Conservation (phyloP, 139 green algal genomes). For the Asterochloris erici region DNA sequence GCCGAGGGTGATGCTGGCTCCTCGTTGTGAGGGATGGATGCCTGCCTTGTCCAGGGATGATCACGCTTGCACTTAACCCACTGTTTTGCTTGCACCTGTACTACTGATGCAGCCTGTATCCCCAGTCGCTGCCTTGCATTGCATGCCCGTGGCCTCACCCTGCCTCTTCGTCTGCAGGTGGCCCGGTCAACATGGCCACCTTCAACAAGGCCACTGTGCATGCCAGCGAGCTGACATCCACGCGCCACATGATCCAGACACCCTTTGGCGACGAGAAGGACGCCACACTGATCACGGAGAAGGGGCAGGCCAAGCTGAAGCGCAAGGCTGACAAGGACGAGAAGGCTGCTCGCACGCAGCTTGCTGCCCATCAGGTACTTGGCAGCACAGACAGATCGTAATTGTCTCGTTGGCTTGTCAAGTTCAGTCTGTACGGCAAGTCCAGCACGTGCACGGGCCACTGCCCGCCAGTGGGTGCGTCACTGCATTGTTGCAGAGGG, state of each 20-base stretch:
- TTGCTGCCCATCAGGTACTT: conserved; percentile 37
- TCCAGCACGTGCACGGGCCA: too few relatives aligned
- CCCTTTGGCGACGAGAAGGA: conserved; percentile 31
- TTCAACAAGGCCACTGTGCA: conserved; percentile 31
- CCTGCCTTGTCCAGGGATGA: too few relatives aligned
- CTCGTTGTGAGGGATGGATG: too few relatives aligned
- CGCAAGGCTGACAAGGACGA: conserved; percentile 56
- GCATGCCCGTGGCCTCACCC: not conserved
- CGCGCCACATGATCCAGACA: conserved; percentile 41
- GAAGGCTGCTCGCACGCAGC: conserved; percentile 39
- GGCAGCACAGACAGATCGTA: too few relatives aligned
- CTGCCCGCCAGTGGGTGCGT: too few relatives aligned
- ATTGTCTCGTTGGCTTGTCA: too few relatives aligned
- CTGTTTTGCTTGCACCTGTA: not conserved
- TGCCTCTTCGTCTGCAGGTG: conserved; percentile 15
- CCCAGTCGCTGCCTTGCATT: not conserved
- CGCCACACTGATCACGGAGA: conserved; percentile 33
- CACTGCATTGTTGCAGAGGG: too few relatives aligned
- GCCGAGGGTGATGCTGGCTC: too few relatives aligned
- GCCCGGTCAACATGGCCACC: conserved; percentile 38
- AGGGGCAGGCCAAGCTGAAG: conserved; percentile 66
- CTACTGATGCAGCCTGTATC: not conserved
- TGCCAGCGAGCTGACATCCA: conserved; percentile 29
- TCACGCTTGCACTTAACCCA: too few relatives aligned
- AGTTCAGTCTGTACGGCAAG: too few relatives aligned